Base-by-base conservation (phyloP, 345 rosid species). In the Balakata baccata region DNA sequence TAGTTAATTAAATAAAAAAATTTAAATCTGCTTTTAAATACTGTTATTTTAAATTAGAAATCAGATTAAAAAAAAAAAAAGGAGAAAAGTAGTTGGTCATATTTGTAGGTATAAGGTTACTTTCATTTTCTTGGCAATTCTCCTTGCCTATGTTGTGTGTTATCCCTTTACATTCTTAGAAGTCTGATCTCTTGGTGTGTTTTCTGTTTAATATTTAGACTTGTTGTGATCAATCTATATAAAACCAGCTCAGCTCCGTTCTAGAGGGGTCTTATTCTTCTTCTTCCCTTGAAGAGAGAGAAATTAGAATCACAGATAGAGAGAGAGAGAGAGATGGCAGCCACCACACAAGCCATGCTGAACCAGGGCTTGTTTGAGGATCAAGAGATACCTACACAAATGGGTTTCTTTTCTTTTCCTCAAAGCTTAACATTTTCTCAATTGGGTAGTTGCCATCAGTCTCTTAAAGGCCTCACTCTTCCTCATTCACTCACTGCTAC, bases 371-470 rank as follows among this genome's bases (percentile, higher is more conserved):
- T 86, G 79, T 84, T 87, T 69, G 92, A 89, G 75, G 94, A 86
- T 46, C 84, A 87, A 62, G 88, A 75, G 73, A 77, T 75, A 73
- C 65, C 79, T 18, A 38, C 91, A 52, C 88, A 86, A 68, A 76
- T 89, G 81, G 91, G 87, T 78, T 89, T 88, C 79, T 82, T 88
- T 78, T 61, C 85, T 74, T 88, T 87, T 73, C 82, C 88, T 73
- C 78, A 72, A 74, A 79, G 77, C 78, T 16, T 84, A 75, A 53
- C 50, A 64, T 82, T 70, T 56, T 76, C 82, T 75, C 79, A 82
- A 43, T 66, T 84, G 56, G 76, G 64, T 43, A 78, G 70, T 69
- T 74, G 79, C 78, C 82, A 84, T 74, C 88, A 84, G 72, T 76
- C 80, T 63, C 79, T 78, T 63, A 82, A 80, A 69, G 64, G 76